phyloP scores from a whole-genome alignment of 805 yeast genomes.

The Candida insectorum region DNA sequence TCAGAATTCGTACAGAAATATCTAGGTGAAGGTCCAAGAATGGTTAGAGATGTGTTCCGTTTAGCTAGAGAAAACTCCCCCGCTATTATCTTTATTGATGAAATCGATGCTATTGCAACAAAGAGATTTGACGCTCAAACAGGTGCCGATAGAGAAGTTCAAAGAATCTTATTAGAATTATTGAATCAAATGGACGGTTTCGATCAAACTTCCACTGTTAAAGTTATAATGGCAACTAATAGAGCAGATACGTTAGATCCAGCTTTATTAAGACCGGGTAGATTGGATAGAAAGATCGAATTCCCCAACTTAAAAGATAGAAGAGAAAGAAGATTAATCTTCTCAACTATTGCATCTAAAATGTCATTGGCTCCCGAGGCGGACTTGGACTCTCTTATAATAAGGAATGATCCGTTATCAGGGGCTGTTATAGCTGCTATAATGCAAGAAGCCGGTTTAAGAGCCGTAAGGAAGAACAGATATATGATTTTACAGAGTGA shows the following conservation, averaged over 20 bases:
- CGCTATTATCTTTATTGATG: constrained; percentile 95
- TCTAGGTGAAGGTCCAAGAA: constrained; percentile 98
- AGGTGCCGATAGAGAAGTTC: constrained; percentile 99
- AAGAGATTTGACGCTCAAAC: constrained; percentile 99
- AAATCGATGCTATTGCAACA: constrained; percentile 98
- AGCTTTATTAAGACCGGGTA: constrained; percentile 95
- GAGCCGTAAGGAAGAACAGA: constrained; percentile 97
- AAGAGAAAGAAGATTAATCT: constrained; percentile 95
- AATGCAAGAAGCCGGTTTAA: constrained; percentile 99
- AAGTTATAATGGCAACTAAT: constrained; percentile 98
- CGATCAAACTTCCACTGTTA: constrained; percentile 91
- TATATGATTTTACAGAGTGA: constrained; percentile 95
- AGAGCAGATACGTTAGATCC: constrained; percentile 99
- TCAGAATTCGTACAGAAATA: constrained; percentile 98
- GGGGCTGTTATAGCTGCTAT: constrained; percentile 98
- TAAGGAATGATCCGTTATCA: constrained; percentile 93
- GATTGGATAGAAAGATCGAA: constrained; percentile 96
- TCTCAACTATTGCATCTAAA: constrained; percentile 91
- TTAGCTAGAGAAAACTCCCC: constrained; percentile 98
- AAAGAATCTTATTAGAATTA: constrained; percentile 91
- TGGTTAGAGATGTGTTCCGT: constrained; percentile 98
- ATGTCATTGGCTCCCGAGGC: constrained; percentile 98
- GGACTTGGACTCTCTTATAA: constrained; percentile 89
- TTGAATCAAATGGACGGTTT: constrained; percentile 99
- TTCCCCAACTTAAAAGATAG: constrained; percentile 95